Percentiles rank a stretch among this genome's conserved stretches.
phyloP scores from a whole-genome alignment of 208 protist species.

The Trypanosomatidae sp. region DNA sequence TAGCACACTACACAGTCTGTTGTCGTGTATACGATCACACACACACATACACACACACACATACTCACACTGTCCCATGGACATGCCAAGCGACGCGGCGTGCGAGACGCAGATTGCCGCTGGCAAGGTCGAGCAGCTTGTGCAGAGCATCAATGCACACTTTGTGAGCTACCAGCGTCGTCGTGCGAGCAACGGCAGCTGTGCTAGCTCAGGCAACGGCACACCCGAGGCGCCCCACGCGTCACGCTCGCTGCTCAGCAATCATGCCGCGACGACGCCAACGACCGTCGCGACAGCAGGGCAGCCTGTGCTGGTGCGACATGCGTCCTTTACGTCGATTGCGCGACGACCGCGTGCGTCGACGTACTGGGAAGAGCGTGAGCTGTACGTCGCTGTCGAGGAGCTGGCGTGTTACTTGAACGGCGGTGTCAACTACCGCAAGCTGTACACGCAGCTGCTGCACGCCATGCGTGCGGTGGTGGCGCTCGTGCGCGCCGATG shows the following conservation, averaged over 20 bases:
- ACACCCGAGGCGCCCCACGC: no score
- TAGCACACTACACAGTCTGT: no score
- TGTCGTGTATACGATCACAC: no score
- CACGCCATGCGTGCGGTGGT: no score
- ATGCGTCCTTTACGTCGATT: not conserved
- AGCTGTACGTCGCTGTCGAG: slow-evolving; percentile 51
- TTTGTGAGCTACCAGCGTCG: slow-evolving; percentile 13
- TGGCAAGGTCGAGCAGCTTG: not conserved
- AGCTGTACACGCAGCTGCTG: slow-evolving; percentile 12
- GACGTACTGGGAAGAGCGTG: slow-evolving; percentile 39
- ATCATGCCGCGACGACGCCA: not conserved
- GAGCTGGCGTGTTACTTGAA: slow-evolving; percentile 60
- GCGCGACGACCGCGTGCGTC: slow-evolving; percentile 1
- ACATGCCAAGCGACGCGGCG: no score
- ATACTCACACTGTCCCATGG: no score
- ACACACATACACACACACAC: no score
- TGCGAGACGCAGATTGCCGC: no score
- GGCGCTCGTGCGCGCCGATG: no score
- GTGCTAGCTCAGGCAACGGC: no score
- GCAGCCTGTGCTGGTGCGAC: not conserved
- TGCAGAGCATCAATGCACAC: slow-evolving; percentile 13
- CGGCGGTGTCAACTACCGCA: slow-evolving; percentile 71
- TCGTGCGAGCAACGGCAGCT: no score
- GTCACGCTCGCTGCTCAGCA: no score
- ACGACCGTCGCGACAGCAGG: not conserved